Evolutionary conservation across 345 rosid species (phyloP).

Genomic region (Laguncularia racemosa): DNA sequence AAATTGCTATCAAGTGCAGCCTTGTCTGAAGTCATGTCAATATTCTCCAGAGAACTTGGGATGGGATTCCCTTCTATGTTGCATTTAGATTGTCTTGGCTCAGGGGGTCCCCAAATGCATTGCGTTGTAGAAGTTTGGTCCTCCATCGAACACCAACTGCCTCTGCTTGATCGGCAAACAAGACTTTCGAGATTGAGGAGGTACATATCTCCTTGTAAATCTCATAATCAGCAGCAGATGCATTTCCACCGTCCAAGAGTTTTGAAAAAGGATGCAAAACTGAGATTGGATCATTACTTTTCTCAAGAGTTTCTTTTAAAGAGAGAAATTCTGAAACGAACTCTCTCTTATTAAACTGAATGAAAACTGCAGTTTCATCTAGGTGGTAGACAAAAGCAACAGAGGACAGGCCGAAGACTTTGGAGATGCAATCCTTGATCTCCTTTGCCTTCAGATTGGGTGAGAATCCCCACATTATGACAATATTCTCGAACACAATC

Average conservation of each 20-base stretch:
- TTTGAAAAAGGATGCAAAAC: slow-evolving; percentile 71
- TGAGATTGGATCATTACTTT: slow-evolving; percentile 40
- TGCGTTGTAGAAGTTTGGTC: slow-evolving; percentile 20
- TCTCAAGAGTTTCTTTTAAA: slow-evolving; percentile 60
- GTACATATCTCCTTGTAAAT: slow-evolving; percentile 79
- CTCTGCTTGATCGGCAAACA: slow-evolving; percentile 79
- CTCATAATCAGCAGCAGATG: slow-evolving; percentile 68
- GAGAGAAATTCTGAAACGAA: slow-evolving; percentile 49
- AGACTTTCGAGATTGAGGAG: slow-evolving; percentile 49
- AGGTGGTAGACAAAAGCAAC: slow-evolving; percentile 50
- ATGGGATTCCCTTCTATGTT: background rate
- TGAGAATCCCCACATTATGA: slow-evolving; percentile 76
- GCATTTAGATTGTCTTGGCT: slow-evolving; percentile 5
- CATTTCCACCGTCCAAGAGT: slow-evolving; percentile 67
- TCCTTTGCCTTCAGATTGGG: slow-evolving; percentile 46
- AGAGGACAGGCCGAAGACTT: slow-evolving; percentile 51
- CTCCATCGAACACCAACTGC: slow-evolving; percentile 56
- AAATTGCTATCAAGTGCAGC: slow-evolving; percentile 2
- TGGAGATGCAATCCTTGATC: slow-evolving; percentile 64
- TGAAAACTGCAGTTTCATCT: slow-evolving; percentile 71
- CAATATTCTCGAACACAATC: slow-evolving; percentile 43
- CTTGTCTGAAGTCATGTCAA: background rate
- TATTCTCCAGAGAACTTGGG: too few relatives aligned
- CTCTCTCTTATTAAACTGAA: slow-evolving; percentile 59
- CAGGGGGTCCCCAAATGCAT: slow-evolving; percentile 2